These are phyloP conservation scores for Arthrobotrys megalospora DNA, from an alignment of 2,329 filamentous ascomycete species.

Conservation along the genomic window DNA sequence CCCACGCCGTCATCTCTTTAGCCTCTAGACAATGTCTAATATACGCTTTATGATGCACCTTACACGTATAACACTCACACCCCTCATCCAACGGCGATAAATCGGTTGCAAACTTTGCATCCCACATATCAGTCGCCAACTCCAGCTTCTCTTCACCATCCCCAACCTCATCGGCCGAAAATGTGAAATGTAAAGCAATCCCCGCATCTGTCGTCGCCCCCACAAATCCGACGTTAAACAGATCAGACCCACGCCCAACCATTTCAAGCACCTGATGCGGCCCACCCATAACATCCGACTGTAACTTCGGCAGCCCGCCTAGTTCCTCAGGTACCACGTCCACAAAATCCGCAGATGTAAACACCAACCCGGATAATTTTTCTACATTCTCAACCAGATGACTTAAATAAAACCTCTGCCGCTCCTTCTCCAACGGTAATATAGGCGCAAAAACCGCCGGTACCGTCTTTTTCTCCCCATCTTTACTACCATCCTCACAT, in stretches of 20 bases:
- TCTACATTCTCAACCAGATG: constrained; percentile 77
- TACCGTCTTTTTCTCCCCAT: constrained; percentile 54
- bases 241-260: constrained; percentile 81
- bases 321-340: constrained; percentile 77
- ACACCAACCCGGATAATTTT: constrained; percentile 78
- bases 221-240: constrained; percentile 84
- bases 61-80: constrained; percentile 88
- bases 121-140: constrained; percentile 86
- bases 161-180: constrained; percentile 71
- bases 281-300: constrained; percentile 77
- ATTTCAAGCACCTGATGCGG: constrained; percentile 85
- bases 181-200: constrained; percentile 84
- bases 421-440: constrained; percentile 80
- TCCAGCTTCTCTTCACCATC: constrained; percentile 66
- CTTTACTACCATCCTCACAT: constrained; percentile 60
- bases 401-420: constrained; percentile 85
- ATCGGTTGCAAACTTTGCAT: constrained; percentile 74
- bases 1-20: constrained; percentile 98
- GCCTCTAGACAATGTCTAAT: constrained; percentile 88
- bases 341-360: constrained; percentile 75
- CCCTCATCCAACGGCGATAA: constrained; percentile 74
- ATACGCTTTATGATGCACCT: constrained; percentile 86
- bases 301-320: constrained; percentile 78
- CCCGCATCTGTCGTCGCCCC: constrained; percentile 83
- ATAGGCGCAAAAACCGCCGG: constrained; percentile 76